A percentile compares a stretch with the other conserved stretches of the same genome.
These are phyloP conservation scores for Ilex asprella DNA, from an alignment of 257 asterid genomes.

Conservation along the genomic window DNA sequence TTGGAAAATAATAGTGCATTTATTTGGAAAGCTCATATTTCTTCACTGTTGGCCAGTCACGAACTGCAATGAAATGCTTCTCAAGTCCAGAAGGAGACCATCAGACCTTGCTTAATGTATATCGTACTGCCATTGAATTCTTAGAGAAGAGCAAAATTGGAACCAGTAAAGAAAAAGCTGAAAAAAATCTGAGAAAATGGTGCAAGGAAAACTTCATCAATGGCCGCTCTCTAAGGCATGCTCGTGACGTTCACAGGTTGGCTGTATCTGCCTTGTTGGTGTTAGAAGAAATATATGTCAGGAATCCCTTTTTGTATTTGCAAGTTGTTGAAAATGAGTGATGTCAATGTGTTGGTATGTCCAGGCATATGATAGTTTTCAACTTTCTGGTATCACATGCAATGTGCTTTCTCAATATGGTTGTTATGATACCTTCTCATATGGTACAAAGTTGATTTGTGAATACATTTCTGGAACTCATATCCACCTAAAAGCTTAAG, in stretches of 20 bases:
- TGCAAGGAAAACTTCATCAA: constrained; percentile 88
- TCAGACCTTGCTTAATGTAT: constrained; percentile 74
- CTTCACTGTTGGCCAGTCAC: constrained; percentile 42
- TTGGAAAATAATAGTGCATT: not conserved
- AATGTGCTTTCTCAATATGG: too few species aligned
- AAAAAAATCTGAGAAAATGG: constrained; percentile 84
- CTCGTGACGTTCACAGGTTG: constrained; percentile 91
- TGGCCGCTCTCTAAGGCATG: constrained; percentile 84
- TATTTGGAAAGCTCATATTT: constrained; percentile 7
- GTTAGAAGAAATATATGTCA: not conserved
- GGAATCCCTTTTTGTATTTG: not conserved
- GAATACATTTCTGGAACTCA: too few species aligned
- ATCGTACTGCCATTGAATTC: constrained; percentile 67
- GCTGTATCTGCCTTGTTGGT: constrained; percentile 6
- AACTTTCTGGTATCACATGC: not conserved
- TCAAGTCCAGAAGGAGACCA: constrained; percentile 91
- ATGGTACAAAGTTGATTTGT: too few species aligned
- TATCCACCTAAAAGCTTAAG: too few species aligned
- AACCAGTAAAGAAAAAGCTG: constrained; percentile 57
- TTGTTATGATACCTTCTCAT: too few species aligned
- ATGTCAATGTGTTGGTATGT: not conserved
- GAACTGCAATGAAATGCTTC: constrained; percentile 70
- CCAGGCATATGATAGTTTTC: not conserved
- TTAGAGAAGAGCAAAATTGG: constrained; percentile 50
- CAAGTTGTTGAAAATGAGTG: not conserved